Conservation (phyloP, 768 basidiomycete species). For the Tylopilus plumbeoviolaceoides region DNA sequence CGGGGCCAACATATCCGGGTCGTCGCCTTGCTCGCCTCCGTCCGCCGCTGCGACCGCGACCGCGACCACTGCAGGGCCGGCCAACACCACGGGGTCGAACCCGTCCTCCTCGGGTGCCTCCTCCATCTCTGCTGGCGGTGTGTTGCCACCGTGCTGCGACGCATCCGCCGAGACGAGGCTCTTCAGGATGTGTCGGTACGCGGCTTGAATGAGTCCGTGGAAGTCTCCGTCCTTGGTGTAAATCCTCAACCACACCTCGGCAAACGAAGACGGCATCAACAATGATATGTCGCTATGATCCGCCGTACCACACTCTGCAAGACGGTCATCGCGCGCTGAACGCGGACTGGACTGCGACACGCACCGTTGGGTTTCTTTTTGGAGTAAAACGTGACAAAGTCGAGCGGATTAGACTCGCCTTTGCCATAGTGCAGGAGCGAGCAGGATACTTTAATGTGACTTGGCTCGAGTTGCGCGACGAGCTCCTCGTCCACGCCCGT, state of each 20-base stretch:
- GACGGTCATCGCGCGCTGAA: not conserved
- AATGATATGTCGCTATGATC: slow-evolving; percentile 57
- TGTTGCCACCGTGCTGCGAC: not conserved
- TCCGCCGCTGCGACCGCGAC: too few relatives aligned
- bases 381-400: slow-evolving; percentile 68
- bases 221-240: slow-evolving; percentile 62
- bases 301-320: slow-evolving; percentile 42
- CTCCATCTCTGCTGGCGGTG: not conserved
- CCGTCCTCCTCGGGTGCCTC: slow-evolving; percentile 12
- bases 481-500: slow-evolving; percentile 24
- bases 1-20: slow-evolving; percentile 7
- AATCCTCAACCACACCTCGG: too few relatives aligned
- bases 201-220: slow-evolving; percentile 62
- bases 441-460: slow-evolving; percentile 63
- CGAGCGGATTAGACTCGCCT: slow-evolving; percentile 64
- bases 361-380: slow-evolving; percentile 58
- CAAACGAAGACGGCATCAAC: slow-evolving; percentile 61
- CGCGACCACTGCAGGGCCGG: too few relatives aligned
- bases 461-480: slow-evolving; percentile 35
- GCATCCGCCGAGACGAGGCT: slow-evolving; percentile 11
- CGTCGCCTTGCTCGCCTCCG: too few relatives aligned
- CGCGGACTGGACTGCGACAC: slow-evolving; percentile 9
- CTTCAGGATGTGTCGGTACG: too few relatives aligned
- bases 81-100: too few relatives aligned
- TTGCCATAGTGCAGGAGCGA: slow-evolving; percentile 75